Base-by-base conservation (phyloP, 305 asterid species). In the Salvia sclarea region DNA sequence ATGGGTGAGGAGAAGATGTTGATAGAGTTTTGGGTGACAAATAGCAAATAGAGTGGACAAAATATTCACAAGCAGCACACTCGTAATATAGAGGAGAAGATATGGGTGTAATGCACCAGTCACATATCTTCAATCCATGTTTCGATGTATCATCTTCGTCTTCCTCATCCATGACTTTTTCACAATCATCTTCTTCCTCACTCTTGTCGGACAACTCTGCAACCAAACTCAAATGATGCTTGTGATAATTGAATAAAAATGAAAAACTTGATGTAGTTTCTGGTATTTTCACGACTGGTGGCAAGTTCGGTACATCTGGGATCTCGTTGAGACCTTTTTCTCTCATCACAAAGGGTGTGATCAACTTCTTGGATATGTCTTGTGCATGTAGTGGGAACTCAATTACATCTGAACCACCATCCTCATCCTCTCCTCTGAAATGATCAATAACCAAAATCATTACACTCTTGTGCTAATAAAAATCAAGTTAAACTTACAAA, bases 211-310 rank as follows among this genome's bases (percentile, higher is more conserved):
- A 8, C 1, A 5, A 17, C 9, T 64, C 58, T 5, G 4, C 1
- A 18, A 65, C 55, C 64, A 67, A 16, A 67, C 54, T 40, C 64
- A 67, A 30, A 5, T 56, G 56, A 67, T 67, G 72, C 4, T 54
- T 25, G 24, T 67, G 72, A 40, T 54, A 17, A 14, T 67, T 40
- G 45, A 3, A 55, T 2, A 44, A 3, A 10, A 17, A 25, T 24
- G 40, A 30, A 14, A 16, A 45, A 4, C 20, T 64, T 11, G 54
- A n/a, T 2, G 12, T 31, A 7, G 31, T 45, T 31, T 12, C 31
- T 1, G 64, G 31, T 31, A 63, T 63, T 5, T 49, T 20, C 3
- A 49, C 11, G 2, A 3, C 4, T 18, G 28, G 0, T 21, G 57
- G 30, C 57, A 50, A 9, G 30, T 50, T 10, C 3, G 9, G 10